These are phyloP conservation scores for Neolentinus lepideus DNA, from an alignment of 1,284 basidiomycete species.

Conservation along the genomic window DNA sequence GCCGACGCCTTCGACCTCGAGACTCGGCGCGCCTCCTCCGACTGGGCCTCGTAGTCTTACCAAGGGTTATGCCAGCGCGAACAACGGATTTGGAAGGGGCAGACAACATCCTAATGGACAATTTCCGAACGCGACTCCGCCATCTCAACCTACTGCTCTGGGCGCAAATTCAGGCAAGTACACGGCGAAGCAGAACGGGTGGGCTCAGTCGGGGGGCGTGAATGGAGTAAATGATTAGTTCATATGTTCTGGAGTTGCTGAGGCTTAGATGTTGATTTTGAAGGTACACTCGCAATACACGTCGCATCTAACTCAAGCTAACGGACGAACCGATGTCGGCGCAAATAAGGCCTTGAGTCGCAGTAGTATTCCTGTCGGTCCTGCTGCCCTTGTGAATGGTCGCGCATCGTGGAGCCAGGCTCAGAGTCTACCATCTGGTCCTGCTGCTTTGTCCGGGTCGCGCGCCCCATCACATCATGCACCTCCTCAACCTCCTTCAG, in stretches of 20 bases:
- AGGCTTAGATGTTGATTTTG: neutral
- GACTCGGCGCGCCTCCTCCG: slow-evolving; percentile 43
- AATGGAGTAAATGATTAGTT: slow-evolving; percentile 1
- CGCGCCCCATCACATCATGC: slow-evolving; percentile 10
- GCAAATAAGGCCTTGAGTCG: neutral
- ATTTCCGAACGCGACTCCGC: slow-evolving; percentile 13
- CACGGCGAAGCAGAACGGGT: neutral
- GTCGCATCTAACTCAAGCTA: neutral
- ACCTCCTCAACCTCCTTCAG: slow-evolving; percentile 8
- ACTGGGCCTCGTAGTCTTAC: slow-evolving; percentile 52
- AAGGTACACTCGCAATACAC: slow-evolving; percentile 2
- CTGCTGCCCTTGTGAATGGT: neutral
- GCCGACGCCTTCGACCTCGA: slow-evolving; percentile 16
- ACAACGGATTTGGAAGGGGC: slow-evolving; percentile 12
- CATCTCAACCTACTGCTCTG: slow-evolving; percentile 13
- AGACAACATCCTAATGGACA: slow-evolving; percentile 18
- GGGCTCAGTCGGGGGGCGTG: slow-evolving; percentile 1
- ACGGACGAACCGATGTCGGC: neutral
- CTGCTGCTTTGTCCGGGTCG: slow-evolving; percentile 13
- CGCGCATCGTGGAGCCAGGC: slow-evolving; percentile 1
- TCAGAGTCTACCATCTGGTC: slow-evolving; percentile 9
- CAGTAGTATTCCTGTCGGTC: neutral
- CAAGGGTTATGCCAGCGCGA: slow-evolving; percentile 20
- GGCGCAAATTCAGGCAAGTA: neutral
- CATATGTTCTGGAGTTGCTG: neutral